These are phyloP conservation scores for Emergomyces orientalis DNA, from an alignment of 2,329 filamentous ascomycete species.

Conservation along the genomic window DNA sequence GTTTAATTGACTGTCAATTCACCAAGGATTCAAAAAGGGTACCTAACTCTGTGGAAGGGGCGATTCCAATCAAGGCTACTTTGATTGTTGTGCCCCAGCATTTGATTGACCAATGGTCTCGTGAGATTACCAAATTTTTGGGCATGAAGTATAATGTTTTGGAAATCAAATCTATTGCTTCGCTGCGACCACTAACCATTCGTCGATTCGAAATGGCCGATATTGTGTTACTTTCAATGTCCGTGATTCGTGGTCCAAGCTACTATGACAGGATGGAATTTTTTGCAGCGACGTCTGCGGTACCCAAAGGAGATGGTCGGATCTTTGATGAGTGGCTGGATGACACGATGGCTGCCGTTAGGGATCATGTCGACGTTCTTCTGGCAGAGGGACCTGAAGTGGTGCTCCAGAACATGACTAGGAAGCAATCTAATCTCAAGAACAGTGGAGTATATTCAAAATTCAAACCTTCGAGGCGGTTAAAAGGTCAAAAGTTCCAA, in stretches of 20 bases:
- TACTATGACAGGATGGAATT: constrained; percentile 45
- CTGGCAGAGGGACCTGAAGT: constrained; percentile 21
- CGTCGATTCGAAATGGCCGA: constrained; percentile 40
- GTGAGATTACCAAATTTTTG: constrained; percentile 46
- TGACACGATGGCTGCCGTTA: constrained; percentile 36
- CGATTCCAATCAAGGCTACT: constrained; percentile 46
- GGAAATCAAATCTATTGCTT: constrained; percentile 31
- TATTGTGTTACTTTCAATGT: constrained; percentile 49
- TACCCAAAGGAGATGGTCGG: constrained; percentile 35
- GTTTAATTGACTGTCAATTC: constrained; percentile 44
- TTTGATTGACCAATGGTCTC: constrained; percentile 49
- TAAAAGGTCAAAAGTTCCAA: constrained; percentile 24
- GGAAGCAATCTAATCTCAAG: constrained; percentile 24
- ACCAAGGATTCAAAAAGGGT: constrained; percentile 17
- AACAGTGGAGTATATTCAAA: constrained; percentile 32
- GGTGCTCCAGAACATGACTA: constrained; percentile 26
- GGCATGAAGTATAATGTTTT: constrained; percentile 37
- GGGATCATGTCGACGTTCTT: constrained; percentile 33
- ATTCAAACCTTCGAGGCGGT: constrained; percentile 28
- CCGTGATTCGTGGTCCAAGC: constrained; percentile 36
- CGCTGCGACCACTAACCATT: constrained; percentile 38
- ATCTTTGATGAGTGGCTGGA: constrained; percentile 48
- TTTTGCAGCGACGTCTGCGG: constrained; percentile 41
- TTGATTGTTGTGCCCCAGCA: constrained; percentile 50
- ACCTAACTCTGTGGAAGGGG: constrained; percentile 14